Base-by-base conservation (phyloP, 108 stramenopile species). In the Tribonema minus region DNA sequence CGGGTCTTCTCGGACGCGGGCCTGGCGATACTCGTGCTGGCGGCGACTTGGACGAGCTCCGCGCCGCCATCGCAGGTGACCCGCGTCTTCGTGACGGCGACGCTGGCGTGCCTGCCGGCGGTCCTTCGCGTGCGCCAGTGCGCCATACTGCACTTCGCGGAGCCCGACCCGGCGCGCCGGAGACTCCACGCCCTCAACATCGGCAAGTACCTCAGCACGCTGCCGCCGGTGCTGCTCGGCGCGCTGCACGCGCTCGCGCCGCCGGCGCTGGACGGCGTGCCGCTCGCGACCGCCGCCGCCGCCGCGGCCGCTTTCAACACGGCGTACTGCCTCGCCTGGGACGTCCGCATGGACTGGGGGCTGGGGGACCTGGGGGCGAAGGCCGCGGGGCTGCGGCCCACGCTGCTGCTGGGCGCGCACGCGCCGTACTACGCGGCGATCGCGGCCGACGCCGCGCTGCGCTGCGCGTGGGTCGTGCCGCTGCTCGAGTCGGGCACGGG, bases 281-380 rank as follows among this genome's bases (percentile, higher is more conserved):
- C n/a, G n/a, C n/a, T n/a, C n/a, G n/a, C n/a, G n/a, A n/a, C n/a
- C n/a, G n/a, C n/a, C n/a, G n/a, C 38, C 60, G 3, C 61, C 0
- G 71, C 41, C 20, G 54, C 41, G n/a, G 73, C 71, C 0, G 12
- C 77, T 28, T 27, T 81, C 28, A 81, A 81, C 67, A 77, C 80
- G 30, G 30, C 31, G 33, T 81, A 81, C 38, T 81, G 75, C 2
- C 77, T 81, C 26, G 38, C 59, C 2, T 75, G 80, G 80, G 80
- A 81, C 68, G 76, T 81, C 15, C 32, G 27, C 37, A 81, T 81
- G 80, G 80, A 81, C 54, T 81, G 80, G 80, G 80, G 80, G 7
- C 75, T 74, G 4, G 76, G 54, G 20, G 67, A 77, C 26, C 5
- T 28, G 31, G 59, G 67, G 4, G 40, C 31, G 7, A 67, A 67